Base-by-base conservation (phyloP, 805 yeast species). In the Sugiyamaella valdiviana region DNA sequence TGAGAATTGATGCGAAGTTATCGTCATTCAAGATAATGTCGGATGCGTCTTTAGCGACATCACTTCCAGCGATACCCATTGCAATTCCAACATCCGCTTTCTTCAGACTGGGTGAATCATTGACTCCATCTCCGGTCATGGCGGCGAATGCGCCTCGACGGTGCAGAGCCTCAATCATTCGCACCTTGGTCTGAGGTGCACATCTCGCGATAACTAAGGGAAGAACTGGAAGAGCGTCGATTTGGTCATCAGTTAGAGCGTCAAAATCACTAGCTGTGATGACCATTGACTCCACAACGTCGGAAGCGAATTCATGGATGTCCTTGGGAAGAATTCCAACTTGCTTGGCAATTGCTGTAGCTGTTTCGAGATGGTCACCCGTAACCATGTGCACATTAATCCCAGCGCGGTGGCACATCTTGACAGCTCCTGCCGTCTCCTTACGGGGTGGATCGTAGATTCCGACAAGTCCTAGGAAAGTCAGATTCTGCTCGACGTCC, bases 111-210 rank as follows among this genome's bases (percentile, higher is more conserved):
- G 91, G 91, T 1, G 89, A 82, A 62, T 84, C 91, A 63, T 84
- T 84, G 40, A 84, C 90, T 54, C 91, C 91, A 63, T 84, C 91
- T 53, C 88, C 88, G 23, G 88, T 82, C 91, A 84, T 85, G 16
- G 91, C 91, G 66, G 82, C 74, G 65, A 80, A 74, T 61, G 80
- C 70, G 53, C 73, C 67, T 64, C 78, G 77, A 59, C 76, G 80
- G 70, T 75, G 89, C 57, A 70, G 75, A 0, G 91, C 90, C 46
- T 84, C 89, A 57, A 85, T 83, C 82, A 85, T 80, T 54, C 88
- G 73, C 15, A 84, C 91, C 63, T 85, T 84, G 19, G 90, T 84
- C 62, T 80, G 83, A 2, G 91, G 93, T 3, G 91, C 85, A 68
- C 91, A 85, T 53, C 93, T 72, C 3, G 93, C 93, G 66, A 85